Evolutionary conservation across 108 stramenopile species (phyloP), one percentile per base, ranked within the genome.

Genomic region (Skeletonema grethae): DNA sequence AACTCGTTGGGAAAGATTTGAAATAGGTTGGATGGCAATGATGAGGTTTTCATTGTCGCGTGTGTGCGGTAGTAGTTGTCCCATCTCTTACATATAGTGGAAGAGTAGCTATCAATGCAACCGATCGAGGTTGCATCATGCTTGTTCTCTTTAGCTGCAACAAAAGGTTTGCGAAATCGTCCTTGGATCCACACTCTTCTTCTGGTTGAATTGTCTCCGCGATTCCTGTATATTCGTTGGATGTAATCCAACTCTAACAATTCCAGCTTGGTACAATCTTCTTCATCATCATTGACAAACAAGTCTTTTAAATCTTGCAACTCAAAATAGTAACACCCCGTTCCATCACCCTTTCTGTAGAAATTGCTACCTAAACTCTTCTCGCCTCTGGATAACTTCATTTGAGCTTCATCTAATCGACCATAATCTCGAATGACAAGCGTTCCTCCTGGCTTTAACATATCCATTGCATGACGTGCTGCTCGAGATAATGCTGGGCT

Each of bases 101-200:
- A 20, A 43, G 39, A 69, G 10, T 30, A 69, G 57, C 7, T 36
- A 7, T 7, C 63, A 43, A 43, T 43, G 41, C 41, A 15, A 3
- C 41, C 41, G 15, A n/a, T n/a, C 3, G 41, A 43, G 5, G 11
- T 13, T 13, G 13, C 25, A 29, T 28, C 4, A 46, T 15, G 2
- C 28, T 45, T 55, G 34, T n/a, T 34, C 15, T 20, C 24, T 34
- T 28, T 13, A 8, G 12, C 35, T 15, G 24, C 25, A 63, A 34
- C 22, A 13, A 58, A 9, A 69, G 84, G 84, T 48, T 84, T 83
- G 8, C 77, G 85, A 80, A 90, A 90, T 29, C 89, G 60, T 9
- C 70, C 92, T 63, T 90, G 89, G 16, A 93, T 85, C 92, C 92
- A 93, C 4, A 93, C 86, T 43, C 89, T 70, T 63, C 89, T 67